Evolutionary conservation across 148 eudicot species (phyloP).

Genomic region (Suaeda aralocaspica): DNA sequence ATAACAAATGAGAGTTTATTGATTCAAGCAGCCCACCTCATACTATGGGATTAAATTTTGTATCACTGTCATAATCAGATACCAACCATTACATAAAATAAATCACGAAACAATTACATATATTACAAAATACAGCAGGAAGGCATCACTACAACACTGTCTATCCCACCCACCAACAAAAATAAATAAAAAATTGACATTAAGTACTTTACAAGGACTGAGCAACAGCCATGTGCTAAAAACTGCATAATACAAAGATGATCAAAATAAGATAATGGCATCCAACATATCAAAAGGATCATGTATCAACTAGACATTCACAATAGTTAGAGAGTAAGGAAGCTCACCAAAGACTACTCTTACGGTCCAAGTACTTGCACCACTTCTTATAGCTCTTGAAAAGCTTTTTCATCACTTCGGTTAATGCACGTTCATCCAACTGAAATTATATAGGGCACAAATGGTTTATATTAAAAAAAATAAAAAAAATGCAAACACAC

Average conservation of each 20-base stretch:
- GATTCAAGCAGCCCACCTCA: background rate
- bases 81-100: background rate
- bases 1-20: background rate
- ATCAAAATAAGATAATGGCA: background rate
- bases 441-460: conserved; percentile 24
- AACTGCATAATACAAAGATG: too few species aligned
- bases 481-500: background rate
- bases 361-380: conserved; percentile 98
- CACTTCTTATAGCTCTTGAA: conserved; percentile 96
- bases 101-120: too few species aligned
- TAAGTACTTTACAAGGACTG: background rate
- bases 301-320: background rate
- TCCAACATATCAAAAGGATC: background rate
- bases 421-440: conserved; percentile 96
- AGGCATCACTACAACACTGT: background rate
- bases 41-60: background rate
- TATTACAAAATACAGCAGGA: background rate
- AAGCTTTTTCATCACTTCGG: conserved; percentile 97
- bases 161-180: background rate
- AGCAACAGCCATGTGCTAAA: background rate
- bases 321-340: conserved; percentile 9
- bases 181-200: background rate
- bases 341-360: conserved; percentile 95
- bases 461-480: background rate
- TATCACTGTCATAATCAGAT: background rate